Evolutionary conservation across 1,284 basidiomycete genomes (phyloP), one percentile per base, ranked within the genome.

Genomic region (Cystobasidiaceae sp.): DNA sequence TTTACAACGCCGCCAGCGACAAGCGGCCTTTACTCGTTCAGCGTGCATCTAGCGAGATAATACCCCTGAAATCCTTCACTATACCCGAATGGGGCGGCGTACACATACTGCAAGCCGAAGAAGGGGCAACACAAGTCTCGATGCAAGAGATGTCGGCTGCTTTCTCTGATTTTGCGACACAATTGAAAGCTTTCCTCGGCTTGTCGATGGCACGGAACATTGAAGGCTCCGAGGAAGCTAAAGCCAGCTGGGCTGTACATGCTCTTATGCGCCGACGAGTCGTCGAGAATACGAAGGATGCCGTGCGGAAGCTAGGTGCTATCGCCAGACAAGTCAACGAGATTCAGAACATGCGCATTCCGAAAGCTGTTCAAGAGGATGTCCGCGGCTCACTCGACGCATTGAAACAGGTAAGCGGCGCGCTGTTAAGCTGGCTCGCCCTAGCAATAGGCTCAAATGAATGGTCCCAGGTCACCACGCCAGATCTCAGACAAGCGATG

Each of bases 21-120:
- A 84, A 85, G 68, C 79, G 84, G 19, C 92, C 94, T 1, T 77
- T 98, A 63, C 77, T 79, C 27, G 86, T 94, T 19, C 78, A 89
- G 1, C 79, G 85, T 65, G 69, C 45, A 25, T 32, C 72, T 85
- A 83, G 78, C 34, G 72, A 68, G 8, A 77, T 77, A 1, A 81
- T 81, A 19, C 74, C 75, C 25, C 84, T 83, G 2, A 82, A 79
- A 56, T 84, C 88, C 8, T 98, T 97, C 81, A 82, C 97, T 25
- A 81, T 96, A 1, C 94, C 96, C 0, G 94, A 97, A 77, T 96
- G 91, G 87, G 94, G 96, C 43, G 88, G 91, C 15, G 88, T 98
- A 50, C 83, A 89, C 59, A 82, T 97, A 56, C 78, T 86, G 70
- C n/a, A 48, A 11, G n/a, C 32, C 32, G 2, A 79, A 6, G 27